These are phyloP conservation scores for Tulasnella sp. DNA, from an alignment of 768 basidiomycete species.

Conservation along the genomic window DNA sequence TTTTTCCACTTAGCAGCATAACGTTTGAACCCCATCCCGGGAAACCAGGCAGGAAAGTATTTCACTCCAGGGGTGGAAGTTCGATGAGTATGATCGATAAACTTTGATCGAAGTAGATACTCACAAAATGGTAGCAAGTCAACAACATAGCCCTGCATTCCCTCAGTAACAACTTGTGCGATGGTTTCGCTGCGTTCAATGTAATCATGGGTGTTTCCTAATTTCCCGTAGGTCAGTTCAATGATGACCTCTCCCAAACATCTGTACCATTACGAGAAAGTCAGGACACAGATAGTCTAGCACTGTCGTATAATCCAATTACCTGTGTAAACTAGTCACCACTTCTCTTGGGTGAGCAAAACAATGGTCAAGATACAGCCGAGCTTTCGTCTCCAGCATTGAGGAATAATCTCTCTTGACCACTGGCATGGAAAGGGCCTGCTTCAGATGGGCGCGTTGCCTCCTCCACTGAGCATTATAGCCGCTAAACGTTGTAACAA, in stretches of 20 bases:
- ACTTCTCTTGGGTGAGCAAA: neutral
- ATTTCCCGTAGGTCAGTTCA: neutral
- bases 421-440: neutral
- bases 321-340: neutral
- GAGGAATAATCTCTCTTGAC: neutral
- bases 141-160: neutral
- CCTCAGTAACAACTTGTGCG: neutral
- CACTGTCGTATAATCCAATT: neutral
- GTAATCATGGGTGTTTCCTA: neutral
- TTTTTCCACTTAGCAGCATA: neutral
- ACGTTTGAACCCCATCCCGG: slow-evolving; percentile 15
- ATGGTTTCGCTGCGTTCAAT: neutral
- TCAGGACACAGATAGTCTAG: neutral
- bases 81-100: too few relatives aligned
- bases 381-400: neutral
- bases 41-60: slow-evolving; percentile 20
- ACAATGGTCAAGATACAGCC: neutral
- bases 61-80: neutral
- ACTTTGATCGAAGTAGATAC: neutral
- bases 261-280: neutral
- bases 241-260: neutral
- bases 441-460: neutral
- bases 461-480: too few relatives aligned
- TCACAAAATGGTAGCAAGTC: slow-evolving; percentile 9
- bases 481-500: neutral